Evolutionary conservation across 1,284 basidiomycete genomes (phyloP), one percentile per base, ranked within the genome.

Genomic region (Pascua guehoae): DNA sequence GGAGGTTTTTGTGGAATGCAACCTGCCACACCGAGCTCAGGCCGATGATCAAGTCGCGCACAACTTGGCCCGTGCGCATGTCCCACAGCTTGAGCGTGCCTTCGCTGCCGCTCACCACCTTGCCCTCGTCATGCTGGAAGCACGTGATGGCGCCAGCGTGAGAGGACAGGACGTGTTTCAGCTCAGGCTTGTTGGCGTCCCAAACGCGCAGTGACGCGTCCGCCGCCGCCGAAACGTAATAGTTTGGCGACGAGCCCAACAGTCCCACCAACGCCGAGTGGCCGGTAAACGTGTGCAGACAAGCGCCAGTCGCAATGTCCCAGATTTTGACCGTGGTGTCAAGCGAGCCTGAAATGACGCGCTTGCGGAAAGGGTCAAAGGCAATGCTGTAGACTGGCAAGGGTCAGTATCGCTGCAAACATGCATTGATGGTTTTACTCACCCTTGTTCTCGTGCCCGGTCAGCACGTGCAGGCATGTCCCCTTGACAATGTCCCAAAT

Each of bases 11-110:
- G 74, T 93, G 89, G 75, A 95, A 95, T 36, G 91, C 86, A 48
- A 96, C 91, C 75, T 96, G 93, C 93, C 93, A 96, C 15, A 97
- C 93, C 15, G 89, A 91, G 14, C 86, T 88, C 62, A 95, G 89
- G 12, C 89, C 89, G 1, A 87, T 88, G 59, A 96, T 80, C 59
- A 97, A 79, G 74, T 96, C 93, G 43, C 90, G 83, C 16, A 91
- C 85, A 52, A 89, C 86, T 0, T 82, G 82, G 32, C 93, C 92
- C 57, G 91, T 88, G 47, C 86, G 81, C 58, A 94, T 84, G 72
- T 96, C 89, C 94, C 94, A 97, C 84, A 96, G 88, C 81, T 96
- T 96, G 64, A 97, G 81, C 44, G 89, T 91, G n/a, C 93, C 94
- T 68, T 96, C 93, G 11, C 88, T 89, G 8, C 94, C 93, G 65